Percentiles rank a stretch among this genome's conserved stretches.
Conservation (phyloP, 257 asterid genomes). For the Linaria vulgaris region DNA sequence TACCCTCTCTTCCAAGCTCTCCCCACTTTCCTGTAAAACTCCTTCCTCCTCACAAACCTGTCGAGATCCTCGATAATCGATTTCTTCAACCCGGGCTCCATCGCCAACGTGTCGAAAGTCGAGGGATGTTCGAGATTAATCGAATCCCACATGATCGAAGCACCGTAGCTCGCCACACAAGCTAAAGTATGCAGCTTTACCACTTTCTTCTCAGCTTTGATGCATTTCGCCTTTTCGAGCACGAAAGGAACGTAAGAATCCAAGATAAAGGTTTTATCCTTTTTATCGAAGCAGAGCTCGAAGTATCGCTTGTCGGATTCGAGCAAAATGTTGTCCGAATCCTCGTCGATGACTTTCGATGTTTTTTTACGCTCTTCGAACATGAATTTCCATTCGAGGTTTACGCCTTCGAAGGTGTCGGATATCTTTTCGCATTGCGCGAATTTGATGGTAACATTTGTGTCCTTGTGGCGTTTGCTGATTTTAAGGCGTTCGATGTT, state of each 20-base stretch:
- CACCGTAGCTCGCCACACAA: not conserved
- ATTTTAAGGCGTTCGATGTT: slow-evolving; percentile 50
- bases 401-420: slow-evolving; percentile 43
- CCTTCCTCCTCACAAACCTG: slow-evolving; percentile 59
- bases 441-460: slow-evolving; percentile 37
- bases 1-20: slow-evolving; percentile 85
- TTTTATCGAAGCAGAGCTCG: slow-evolving; percentile 49
- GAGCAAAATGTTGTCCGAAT: slow-evolving; percentile 5
- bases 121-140: slow-evolving; percentile 70
- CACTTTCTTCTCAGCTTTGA: slow-evolving; percentile 36
- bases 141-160: slow-evolving; percentile 48
- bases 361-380: slow-evolving; percentile 30
- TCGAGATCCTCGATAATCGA: slow-evolving; percentile 50
- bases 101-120: slow-evolving; percentile 62
- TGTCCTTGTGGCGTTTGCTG: slow-evolving; percentile 48
- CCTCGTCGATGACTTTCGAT: slow-evolving; percentile 32
- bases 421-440: slow-evolving; percentile 45
- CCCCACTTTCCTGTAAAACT: slow-evolving; percentile 65
- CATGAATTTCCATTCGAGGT: slow-evolving; percentile 49
- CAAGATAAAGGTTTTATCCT: slow-evolving; percentile 41
- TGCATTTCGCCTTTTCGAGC: slow-evolving; percentile 38
- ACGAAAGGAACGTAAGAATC: slow-evolving; percentile 50
- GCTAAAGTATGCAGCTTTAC: slow-evolving; percentile 51
- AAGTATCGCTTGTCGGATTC: slow-evolving; percentile 46
- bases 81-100: slow-evolving; percentile 44